Base-by-base conservation (phyloP, 129 eudicot genomes). In the Centaurea solstitialis region DNA sequence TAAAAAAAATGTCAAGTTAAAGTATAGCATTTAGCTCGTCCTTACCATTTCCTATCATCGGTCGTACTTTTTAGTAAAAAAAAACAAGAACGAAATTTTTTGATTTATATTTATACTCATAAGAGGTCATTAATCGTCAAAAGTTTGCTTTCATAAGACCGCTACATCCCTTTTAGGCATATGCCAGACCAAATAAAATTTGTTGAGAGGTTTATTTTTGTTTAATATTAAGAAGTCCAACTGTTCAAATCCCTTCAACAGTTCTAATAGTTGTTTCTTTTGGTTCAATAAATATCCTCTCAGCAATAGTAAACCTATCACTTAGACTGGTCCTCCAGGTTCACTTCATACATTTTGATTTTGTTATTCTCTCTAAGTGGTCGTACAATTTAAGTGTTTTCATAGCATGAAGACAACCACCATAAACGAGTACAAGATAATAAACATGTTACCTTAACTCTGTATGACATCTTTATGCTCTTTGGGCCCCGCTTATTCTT, bases 401-500 rank as follows among this genome's bases (percentile, higher is more conserved):
- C 68, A 68, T 68, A 17, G 10, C 20, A 26, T 78, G 40, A 24
- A 67, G 67, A 65, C 40, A 77, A 65, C 37, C 9, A 18, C 30
- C 41, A 15, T 67, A 39, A 72, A 74, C 26, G 10, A 75, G 80
- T 82, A 74, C 79, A 43, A 66, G 84, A 81, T 68, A 39, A 77
- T 57, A 70, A 57, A 37, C 86, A 82, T 73, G 41, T 61, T 61
- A 40, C 78, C 68, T 82, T 76, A 76, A 70, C 72, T 77, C 37
- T 30, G 40, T 82, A 76, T 65, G 40, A 22, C 10, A 70, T 70
- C 62, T 35, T 10, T 57, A 76, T 82, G 77, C 82, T 70, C 73
- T 70, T 82, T 43, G 66, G 86, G 38, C 35, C 86, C 86, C 68
- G 70, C 86, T 39, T 75, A 69, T 67, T 67, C 67, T 82, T 76